Evolutionary conservation across 345 rosid genomes (phyloP).

Genomic region (Bretschneidera sinensis): DNA sequence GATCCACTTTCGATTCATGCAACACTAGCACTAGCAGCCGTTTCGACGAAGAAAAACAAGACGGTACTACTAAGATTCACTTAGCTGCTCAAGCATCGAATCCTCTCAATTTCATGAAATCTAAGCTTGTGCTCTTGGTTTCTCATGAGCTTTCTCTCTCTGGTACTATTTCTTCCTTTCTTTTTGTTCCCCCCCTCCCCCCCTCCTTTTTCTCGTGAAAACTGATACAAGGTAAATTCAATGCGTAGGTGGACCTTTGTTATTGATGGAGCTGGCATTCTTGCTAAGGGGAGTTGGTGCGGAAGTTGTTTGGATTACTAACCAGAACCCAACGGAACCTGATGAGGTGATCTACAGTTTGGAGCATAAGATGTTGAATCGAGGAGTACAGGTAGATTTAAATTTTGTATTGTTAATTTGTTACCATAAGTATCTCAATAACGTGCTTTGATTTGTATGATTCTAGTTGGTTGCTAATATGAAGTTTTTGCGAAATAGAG

Average conservation of each 20-base stretch:
- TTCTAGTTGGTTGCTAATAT: too few relatives aligned
- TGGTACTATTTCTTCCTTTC: slow-evolving; percentile 29
- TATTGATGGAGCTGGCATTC: slow-evolving; percentile 89
- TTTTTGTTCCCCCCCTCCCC: background rate
- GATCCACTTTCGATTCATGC: slow-evolving; percentile 63
- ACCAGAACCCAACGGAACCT: slow-evolving; percentile 56
- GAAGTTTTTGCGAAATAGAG: background rate
- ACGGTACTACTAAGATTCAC: slow-evolving; percentile 12
- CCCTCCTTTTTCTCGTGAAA: slow-evolving; percentile 3
- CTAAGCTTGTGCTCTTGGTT: slow-evolving; percentile 72
- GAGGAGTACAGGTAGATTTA: slow-evolving; percentile 68
- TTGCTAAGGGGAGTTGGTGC: slow-evolving; percentile 65
- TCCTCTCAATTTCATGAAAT: slow-evolving; percentile 79
- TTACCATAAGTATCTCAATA: too few relatives aligned
- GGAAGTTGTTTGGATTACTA: slow-evolving; percentile 77
- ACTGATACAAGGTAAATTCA: background rate
- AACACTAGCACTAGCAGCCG: slow-evolving; percentile 12
- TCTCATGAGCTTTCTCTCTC: slow-evolving; percentile 90
- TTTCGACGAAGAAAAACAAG: slow-evolving; percentile 14
- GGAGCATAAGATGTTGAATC: slow-evolving; percentile 80
- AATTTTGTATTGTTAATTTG: background rate
- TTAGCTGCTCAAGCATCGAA: slow-evolving; percentile 21
- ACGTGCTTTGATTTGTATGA: too few relatives aligned
- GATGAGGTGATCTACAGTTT: slow-evolving; percentile 63
- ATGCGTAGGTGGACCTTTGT: slow-evolving; percentile 68